phyloP scores from a whole-genome alignment of 2,329 filamentous ascomycete genomes.

The Phyllachora maydis region DNA sequence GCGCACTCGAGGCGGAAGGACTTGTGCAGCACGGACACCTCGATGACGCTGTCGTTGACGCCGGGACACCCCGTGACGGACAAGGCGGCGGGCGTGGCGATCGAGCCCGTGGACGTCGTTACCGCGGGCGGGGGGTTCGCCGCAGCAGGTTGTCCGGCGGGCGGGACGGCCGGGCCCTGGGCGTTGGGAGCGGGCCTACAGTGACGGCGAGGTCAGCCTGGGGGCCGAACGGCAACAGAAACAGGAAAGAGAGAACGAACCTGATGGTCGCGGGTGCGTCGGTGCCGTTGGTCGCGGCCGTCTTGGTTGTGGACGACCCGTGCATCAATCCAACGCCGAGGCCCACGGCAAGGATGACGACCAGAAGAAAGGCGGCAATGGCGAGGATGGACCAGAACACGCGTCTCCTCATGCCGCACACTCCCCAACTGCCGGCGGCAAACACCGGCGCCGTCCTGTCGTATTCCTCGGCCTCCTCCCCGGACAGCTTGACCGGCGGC shows the following conservation, averaged over 20 bases:
- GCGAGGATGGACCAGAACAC: slow-evolving; percentile 15
- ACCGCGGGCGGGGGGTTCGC: slow-evolving; percentile 5
- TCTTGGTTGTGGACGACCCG: no score
- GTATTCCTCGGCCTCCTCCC: slow-evolving; percentile 6
- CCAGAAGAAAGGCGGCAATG: slow-evolving; percentile 6
- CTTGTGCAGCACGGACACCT: slow-evolving; percentile 16
- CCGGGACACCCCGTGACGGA: slow-evolving; percentile 16
- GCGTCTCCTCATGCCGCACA: slow-evolving; percentile 11
- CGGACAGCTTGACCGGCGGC: slow-evolving; percentile 3
- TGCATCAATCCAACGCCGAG: slow-evolving; percentile 20
- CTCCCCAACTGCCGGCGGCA: slow-evolving; percentile 2
- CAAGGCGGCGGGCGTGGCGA: slow-evolving; percentile 6
- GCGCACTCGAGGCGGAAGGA: slow-evolving; percentile 22
- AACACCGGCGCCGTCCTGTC: background rate
- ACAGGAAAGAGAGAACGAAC: no score
- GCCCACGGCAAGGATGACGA: slow-evolving; percentile 16
- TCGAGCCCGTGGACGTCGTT: slow-evolving; percentile 6
- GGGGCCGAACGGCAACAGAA: no score
- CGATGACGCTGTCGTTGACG: slow-evolving; percentile 21
- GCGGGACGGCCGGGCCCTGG: no score
- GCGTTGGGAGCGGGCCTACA: slow-evolving; percentile 3
- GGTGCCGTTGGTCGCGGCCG: no score
- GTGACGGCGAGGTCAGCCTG: no score
- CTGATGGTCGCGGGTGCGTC: no score
- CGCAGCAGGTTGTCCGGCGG: no score